Base-by-base conservation (phyloP, 345 rosid species). In the Firmiana major region DNA sequence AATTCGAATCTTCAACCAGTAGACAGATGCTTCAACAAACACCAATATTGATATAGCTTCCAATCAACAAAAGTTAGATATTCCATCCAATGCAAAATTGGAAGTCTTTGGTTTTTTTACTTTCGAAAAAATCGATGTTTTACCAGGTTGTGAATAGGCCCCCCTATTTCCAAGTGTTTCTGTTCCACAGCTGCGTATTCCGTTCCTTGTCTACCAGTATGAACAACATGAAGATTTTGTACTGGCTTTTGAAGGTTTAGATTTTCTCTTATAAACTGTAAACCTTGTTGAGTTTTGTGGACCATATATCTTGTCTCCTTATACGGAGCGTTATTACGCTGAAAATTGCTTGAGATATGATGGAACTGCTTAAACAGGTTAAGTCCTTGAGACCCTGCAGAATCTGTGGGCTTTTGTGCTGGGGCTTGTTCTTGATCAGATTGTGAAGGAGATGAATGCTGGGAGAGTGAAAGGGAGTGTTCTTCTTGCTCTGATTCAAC, bases 361-460 rank as follows among this genome's bases (percentile, higher is more conserved):
- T 83, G 82, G 22, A 83, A 22, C 72, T 76, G 82, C 82, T 84
- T 83, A 22, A 88, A 82, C 55, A 87, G 68, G 67, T 82, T 68
- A 67, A 85, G 79, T 16, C 86, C 91, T 69, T 75, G 84, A 63
- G 81, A 60, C 5, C 70, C 75, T 54, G 81, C 15, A 12, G 86
- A 75, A 68, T 80, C 83, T 2, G 78, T 9, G 8, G 77, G 48
- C 73, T 81, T 86, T 55, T 66, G 53, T n/a, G 69, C 81, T 3
- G 87, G 84, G 21, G 81, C 76, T 78, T 84, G 91, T 40, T 91
- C 93, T 77, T 85, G 92, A 78, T 91, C 97, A 63, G 92, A 91
- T 77, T 83, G 90, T 5, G 92, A 90, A 17, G 97, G 91, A 6
- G 97, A 89, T 0, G 97, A 91, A 80, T 86, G 86, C 79, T 84